Percentiles rank a stretch among this genome's conserved stretches.
Conservation (phyloP, 2,329 filamentous ascomycete species). For the Diplodia scrobiculata region DNA sequence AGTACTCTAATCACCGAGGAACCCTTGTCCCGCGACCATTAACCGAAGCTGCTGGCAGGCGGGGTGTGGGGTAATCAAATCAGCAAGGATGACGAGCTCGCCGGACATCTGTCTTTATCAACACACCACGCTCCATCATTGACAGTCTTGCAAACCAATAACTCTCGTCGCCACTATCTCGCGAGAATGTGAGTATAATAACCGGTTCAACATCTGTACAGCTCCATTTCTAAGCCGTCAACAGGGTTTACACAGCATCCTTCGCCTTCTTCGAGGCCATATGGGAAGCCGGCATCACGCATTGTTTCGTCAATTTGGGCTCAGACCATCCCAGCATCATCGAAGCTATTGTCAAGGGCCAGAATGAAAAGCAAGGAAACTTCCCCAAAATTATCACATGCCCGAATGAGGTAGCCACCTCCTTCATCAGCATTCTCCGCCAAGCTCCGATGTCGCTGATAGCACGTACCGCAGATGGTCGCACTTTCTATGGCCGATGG, state of each 20-base stretch:
- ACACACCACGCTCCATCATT: background rate
- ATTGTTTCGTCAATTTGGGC: constrained; percentile 67
- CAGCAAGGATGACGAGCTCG: background rate
- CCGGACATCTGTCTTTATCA: background rate
- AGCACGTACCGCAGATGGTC: constrained; percentile 63
- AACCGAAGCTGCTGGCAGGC: background rate
- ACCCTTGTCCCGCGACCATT: background rate
- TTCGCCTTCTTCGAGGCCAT: constrained; percentile 82
- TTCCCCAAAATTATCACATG: constrained; percentile 78
- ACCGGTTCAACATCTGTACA: background rate
- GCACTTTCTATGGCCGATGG: constrained; percentile 83
- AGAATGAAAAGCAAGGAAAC: constrained; percentile 58
- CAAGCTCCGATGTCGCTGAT: constrained; percentile 6
- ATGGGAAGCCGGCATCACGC: constrained; percentile 59
- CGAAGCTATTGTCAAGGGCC: constrained; percentile 76
- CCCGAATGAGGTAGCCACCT: constrained; percentile 67
- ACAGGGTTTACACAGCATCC: constrained; percentile 65
- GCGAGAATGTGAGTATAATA: background rate
- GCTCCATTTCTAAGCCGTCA: background rate
- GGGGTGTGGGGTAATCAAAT: constrained; percentile 18
- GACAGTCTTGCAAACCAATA: background rate
- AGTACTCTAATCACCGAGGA: too few species aligned
- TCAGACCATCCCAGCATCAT: constrained; percentile 75
- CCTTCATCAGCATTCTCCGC: background rate
- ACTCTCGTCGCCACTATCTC: background rate